Base-by-base conservation (phyloP, 352 stramenopile genomes). In the Pythium scleroteichum region DNA sequence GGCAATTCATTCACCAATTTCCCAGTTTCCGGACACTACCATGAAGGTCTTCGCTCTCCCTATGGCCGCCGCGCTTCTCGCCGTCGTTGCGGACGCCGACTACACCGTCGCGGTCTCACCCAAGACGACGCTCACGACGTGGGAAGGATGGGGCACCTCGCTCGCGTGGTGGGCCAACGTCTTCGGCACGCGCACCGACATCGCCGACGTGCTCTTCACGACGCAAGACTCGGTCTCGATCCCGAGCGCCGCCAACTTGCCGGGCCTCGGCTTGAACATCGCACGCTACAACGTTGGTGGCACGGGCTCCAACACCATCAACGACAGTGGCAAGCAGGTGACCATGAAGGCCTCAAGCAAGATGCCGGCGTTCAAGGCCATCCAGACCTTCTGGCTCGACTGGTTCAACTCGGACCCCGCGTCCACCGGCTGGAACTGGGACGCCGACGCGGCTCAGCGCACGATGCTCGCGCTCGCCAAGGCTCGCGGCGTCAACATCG, bases 131-230 rank as follows among this genome's bases (percentile, higher is more conserved):
- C 53, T 75, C 42, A 24, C 55, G 4, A 49, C 35, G 1, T 88
- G 76, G 78, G 74, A 83, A 73, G 78, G 76, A 24, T 88, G 72
- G 72, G 78, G 78, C 22, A 85, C 76, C 10, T 86, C 78, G 46
- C 74, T 88, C 39, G 78, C 66, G 54, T 88, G 76, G 78, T 88
- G 76, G 70, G 74, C 78, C 20, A 88, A 88, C 47, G 76, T 71
- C 22, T 85, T 88, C 39, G 78, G 74, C 26, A 58, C 78, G n/a
- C 78, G 76, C 32, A 61, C 73, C 8, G 76, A 88, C 22, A 52
- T 88, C 26, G 78, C 76, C 20, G 78, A 88, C 40, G 50, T 73
- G 38, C 53, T 88, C 14, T 88, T 85, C 66, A 82, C 78, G 16
- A 64, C 61, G 26, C 78, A 79, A 19, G 59, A 63, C 9, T 62